Base-by-base conservation (phyloP, 495 filamentous ascomycete species). In the Platismatia glauca region DNA sequence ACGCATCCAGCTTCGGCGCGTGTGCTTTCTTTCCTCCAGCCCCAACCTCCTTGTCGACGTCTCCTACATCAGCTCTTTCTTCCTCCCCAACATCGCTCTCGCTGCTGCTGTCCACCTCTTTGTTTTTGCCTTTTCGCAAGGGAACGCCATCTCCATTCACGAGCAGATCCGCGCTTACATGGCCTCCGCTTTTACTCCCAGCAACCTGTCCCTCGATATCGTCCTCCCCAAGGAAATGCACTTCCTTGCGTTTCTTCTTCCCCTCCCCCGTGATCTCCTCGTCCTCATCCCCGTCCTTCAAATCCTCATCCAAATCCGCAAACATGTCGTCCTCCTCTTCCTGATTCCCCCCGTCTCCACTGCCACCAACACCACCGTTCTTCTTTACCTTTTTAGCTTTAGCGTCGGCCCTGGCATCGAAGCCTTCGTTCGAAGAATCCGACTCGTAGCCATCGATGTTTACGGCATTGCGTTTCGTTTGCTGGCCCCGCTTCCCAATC, bases 391-490 rank as follows among this genome's bases (percentile, higher is more conserved):
- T 71, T 66, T 84, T 81, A 15, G 81, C 79, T 62, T 82, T 81
- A 16, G 77, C 80, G 55, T 86, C 84, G 0, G 82, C 84, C 35
- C 86, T 78, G 43, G 79, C 86, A 62, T 90, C 81, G 72, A 95
- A 95, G 27, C 88, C 90, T 66, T 97, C 94, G 60, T 91, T 91
- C 12, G 93, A 92, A 37, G 89, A 94, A 73, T 99, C 94, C 0
- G 87, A 93, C 59, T 97, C 93, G 75, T 97, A 97, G 4, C 95
- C 94, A 69, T 97, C 94, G 35, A 98, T 84, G 65, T 97, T 96
- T 38, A 98, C 85, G 3, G 91, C 94, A 67, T 90, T 89, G 61
- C 94, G 90, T 69, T 96, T 95, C 0, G 88, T 86, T 52, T 86
- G 84, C 43, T 84, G 79, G 0, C 85, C 88, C 20, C 86, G 79